These are phyloP conservation scores for Fusarium nelsonii DNA, from an alignment of 2,329 filamentous ascomycete species.

Conservation along the genomic window DNA sequence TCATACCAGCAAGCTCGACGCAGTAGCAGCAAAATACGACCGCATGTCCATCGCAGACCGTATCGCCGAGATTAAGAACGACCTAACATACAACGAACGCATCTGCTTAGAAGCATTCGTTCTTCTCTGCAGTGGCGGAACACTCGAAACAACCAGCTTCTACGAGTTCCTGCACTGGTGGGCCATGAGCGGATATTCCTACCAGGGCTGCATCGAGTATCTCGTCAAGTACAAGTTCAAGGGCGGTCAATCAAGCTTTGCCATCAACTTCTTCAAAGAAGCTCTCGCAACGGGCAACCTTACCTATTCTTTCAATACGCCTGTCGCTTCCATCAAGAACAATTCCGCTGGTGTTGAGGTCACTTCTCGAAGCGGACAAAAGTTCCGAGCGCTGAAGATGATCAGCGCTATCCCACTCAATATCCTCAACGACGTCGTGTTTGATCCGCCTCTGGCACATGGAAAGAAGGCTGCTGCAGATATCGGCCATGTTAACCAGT, in stretches of 20 bases:
- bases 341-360: constrained; percentile 50
- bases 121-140: constrained; percentile 58
- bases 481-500: constrained; percentile 60
- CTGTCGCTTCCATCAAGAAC: constrained; percentile 52
- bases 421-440: constrained; percentile 56
- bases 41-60: constrained; percentile 58
- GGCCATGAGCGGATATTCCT: constrained; percentile 58
- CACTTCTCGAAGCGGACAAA: constrained; percentile 49
- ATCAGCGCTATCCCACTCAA: constrained; percentile 61
- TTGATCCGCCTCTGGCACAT: constrained; percentile 55
- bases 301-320: constrained; percentile 57
- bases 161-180: constrained; percentile 64
- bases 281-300: constrained; percentile 55
- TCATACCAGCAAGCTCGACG: constrained; percentile 52
- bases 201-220: constrained; percentile 55
- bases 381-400: constrained; percentile 49
- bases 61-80: constrained; percentile 55
- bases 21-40: constrained; percentile 54
- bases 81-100: constrained; percentile 57
- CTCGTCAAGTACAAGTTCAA: constrained; percentile 58
- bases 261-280: constrained; percentile 60
- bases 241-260: constrained; percentile 60
- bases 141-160: constrained; percentile 58
- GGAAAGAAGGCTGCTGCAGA: constrained; percentile 54
- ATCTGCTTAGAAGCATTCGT: constrained; percentile 57